Evolutionary conservation across 352 stramenopile species (phyloP).

Genomic region (Plasmopara viticola): DNA sequence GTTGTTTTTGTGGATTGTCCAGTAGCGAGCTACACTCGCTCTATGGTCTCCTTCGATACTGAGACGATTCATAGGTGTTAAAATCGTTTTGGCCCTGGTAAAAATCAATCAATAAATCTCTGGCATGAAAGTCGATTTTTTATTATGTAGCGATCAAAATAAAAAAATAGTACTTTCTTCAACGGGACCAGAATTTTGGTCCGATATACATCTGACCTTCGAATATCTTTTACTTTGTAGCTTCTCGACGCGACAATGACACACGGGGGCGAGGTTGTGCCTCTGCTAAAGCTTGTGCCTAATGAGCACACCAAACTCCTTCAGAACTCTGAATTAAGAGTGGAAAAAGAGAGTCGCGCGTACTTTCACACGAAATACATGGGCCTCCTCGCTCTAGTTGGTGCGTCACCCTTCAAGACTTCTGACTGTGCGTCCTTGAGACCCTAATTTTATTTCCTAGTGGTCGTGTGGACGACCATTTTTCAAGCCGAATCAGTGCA

Average conservation of each 20-base stretch:
- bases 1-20: too few relatives aligned
- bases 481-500: slow-evolving; percentile 27
- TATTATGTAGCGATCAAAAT: too few relatives aligned
- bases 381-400: slow-evolving; percentile 13
- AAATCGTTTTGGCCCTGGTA: too few relatives aligned
- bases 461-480: slow-evolving; percentile 23
- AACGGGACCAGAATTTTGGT: too few relatives aligned
- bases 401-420: slow-evolving; percentile 1
- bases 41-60: too few relatives aligned
- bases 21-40: too few relatives aligned
- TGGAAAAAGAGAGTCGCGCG: slow-evolving; percentile 10
- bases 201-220: too few relatives aligned
- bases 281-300: slow-evolving; percentile 10
- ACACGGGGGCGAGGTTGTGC: slow-evolving; percentile 13
- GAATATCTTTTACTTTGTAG: too few relatives aligned
- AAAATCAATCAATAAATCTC: too few relatives aligned
- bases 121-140: too few relatives aligned
- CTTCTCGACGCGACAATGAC: not conserved
- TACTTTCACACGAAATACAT: slow-evolving; percentile 21
- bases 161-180: too few relatives aligned
- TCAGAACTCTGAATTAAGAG: slow-evolving; percentile 8
- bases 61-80: too few relatives aligned
- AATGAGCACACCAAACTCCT: slow-evolving; percentile 22
- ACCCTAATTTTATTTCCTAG: slow-evolving; percentile 7
- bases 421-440: not conserved